These are phyloP conservation scores for Colletotrichum musicola DNA, from an alignment of 2,329 filamentous ascomycete genomes.

Conservation along the genomic window DNA sequence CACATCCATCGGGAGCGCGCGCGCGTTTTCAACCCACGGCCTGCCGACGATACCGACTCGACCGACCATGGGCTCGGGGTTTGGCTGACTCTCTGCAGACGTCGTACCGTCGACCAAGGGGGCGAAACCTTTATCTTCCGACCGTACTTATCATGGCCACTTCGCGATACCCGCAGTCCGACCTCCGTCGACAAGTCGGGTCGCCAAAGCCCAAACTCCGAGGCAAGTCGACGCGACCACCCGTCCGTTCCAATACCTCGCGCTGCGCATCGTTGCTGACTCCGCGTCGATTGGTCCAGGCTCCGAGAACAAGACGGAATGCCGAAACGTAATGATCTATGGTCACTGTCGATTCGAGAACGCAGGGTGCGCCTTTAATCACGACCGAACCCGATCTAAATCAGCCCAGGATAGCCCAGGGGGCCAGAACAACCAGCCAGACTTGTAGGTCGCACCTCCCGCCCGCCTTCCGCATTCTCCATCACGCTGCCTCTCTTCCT, in stretches of 20 bases:
- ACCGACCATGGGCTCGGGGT: constrained; percentile 33
- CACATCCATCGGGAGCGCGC: constrained; percentile 28
- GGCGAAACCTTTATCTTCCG: constrained; percentile 44
- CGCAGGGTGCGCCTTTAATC: constrained; percentile 90
- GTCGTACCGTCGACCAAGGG: constrained; percentile 58
- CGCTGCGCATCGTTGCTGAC: constrained; percentile 37
- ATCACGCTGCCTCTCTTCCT: neutral
- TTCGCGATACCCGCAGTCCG: constrained; percentile 59
- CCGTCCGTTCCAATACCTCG: constrained; percentile 37
- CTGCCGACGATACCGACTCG: constrained; percentile 22
- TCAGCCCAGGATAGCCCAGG: constrained; percentile 37
- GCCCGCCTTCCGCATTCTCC: too few species aligned
- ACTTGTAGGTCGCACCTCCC: constrained; percentile 58
- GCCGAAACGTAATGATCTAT: constrained; percentile 93
- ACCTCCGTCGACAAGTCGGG: constrained; percentile 65
- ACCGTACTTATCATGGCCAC: constrained; percentile 57
- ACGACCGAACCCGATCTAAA: constrained; percentile 76
- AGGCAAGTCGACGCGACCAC: constrained; percentile 54
- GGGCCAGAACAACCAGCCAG: constrained; percentile 53
- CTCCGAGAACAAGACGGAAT: constrained; percentile 82
- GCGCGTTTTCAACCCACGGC: constrained; percentile 28
- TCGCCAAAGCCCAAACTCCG: constrained; percentile 69
- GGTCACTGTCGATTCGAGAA: constrained; percentile 94
- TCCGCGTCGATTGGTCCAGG: constrained; percentile 52
- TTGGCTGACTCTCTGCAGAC: constrained; percentile 47